Evolutionary conservation across 208 protist species (phyloP).

Genomic region (Acanthamoeba royreba): DNA sequence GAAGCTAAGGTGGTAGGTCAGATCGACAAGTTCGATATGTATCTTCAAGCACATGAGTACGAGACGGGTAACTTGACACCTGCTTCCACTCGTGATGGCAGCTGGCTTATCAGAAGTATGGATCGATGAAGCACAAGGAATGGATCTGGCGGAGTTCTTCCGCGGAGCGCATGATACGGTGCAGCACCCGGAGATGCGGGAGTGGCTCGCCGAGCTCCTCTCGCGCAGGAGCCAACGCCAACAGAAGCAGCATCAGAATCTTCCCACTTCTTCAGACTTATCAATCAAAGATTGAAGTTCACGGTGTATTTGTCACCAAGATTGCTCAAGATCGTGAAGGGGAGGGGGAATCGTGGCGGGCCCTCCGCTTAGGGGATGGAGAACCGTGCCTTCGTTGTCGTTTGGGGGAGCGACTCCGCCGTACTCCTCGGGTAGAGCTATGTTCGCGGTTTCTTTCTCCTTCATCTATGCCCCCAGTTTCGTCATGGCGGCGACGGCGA

Average conservation of each 20-base stretch:
- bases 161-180: background rate
- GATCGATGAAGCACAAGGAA: background rate
- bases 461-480: background rate
- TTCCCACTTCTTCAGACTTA: no score
- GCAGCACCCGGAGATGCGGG: background rate
- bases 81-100: background rate
- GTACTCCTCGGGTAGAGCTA: background rate
- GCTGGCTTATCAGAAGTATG: background rate
- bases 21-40: slow-evolving; percentile 30
- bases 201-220: background rate
- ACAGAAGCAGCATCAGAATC: no score
- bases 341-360: background rate
- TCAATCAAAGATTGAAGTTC: no score
- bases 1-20: background rate
- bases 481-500: background rate
- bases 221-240: no score
- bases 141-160: background rate
- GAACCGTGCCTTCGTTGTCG: background rate
- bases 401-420: background rate
- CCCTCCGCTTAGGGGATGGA: background rate
- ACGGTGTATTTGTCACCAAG: no score
- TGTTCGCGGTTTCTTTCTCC: background rate
- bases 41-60: background rate
- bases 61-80: background rate
- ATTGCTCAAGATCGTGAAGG: no score